Base-by-base conservation (phyloP, 1,284 basidiomycete species). In the Phellinidium pouzarii region DNA sequence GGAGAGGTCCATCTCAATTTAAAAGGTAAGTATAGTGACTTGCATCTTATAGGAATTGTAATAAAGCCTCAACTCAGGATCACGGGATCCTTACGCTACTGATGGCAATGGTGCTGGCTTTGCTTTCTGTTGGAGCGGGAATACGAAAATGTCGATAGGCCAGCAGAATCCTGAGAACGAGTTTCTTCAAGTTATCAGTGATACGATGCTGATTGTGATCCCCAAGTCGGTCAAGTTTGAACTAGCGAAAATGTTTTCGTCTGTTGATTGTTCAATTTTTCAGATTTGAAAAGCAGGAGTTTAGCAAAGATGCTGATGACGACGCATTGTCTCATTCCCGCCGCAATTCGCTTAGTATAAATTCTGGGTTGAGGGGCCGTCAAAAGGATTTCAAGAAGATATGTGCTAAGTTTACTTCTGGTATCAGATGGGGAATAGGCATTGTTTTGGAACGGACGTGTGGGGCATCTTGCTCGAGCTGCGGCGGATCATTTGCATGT, bases 401-500 rank as follows among this genome's bases (percentile, higher is more conserved):
- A 25, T 91, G 88, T 58, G 92, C 91, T 7, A 88, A 90, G 61
- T 79, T 97, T 59, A 77, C 80, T 26, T 89, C 91, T 52, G 94
- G 94, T 14, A 86, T 95, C n/a, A 79, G 90, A 26, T 94, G 94
- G 68, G 95, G 95, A 6, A 77, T 95, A 25, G 92, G 94, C 1
- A 81, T 92, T 63, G 76, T 78, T 7, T 75, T 94, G 41, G 95
- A 99, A 67, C 78, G 92, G 44, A 80, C 93, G 0, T 99, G 95
- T 67, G 79, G 80, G 6, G 68, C 75, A n/a, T 80, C 80, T 41
- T 98, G 94, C 63, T 40, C 60, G 12, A 72, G 68, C 11, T 94
- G 91, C 64, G 67, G 66, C 26, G 79, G 82, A 12, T 71, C 78
- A 22, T 66, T 84, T 3, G 67, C 77, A 52, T 97, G 94, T 65